Conservation (phyloP, 257 asterid species). For the Coffea eugenioides region DNA sequence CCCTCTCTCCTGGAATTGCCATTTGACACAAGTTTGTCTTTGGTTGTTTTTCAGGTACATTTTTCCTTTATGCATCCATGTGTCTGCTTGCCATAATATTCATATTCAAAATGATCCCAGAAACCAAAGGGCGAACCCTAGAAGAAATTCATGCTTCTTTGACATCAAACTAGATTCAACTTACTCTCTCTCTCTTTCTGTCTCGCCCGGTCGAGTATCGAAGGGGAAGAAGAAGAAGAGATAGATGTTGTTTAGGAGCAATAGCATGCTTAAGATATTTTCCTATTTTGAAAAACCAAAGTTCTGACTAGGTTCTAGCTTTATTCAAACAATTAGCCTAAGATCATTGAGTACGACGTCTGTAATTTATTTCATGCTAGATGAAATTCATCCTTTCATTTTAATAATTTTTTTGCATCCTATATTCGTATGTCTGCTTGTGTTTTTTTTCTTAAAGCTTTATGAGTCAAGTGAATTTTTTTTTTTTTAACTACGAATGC, state of each 20-base stretch:
- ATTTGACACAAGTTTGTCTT: not conserved
- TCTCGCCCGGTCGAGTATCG: not conserved
- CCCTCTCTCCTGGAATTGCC: not conserved
- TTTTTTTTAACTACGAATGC: too few species aligned
- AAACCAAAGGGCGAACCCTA: constrained; percentile 37
- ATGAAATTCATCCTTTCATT: too few species aligned
- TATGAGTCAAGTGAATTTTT: too few species aligned
- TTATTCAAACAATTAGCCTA: not conserved
- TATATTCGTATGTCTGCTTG: too few species aligned
- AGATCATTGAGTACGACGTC: too few species aligned
- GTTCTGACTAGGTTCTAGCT: not conserved
- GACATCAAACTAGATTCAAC: not conserved
- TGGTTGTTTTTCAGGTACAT: constrained; percentile 28
- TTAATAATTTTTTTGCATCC: too few species aligned
- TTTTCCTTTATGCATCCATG: constrained; percentile 21
- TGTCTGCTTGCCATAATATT: constrained; percentile 24
- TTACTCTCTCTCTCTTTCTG: not conserved
- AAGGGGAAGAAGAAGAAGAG: constrained; percentile 1
- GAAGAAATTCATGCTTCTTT: constrained; percentile 35
- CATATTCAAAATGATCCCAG: constrained; percentile 26
- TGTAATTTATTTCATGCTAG: too few species aligned
- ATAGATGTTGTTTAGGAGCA: not conserved
- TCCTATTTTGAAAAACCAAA: too few species aligned
- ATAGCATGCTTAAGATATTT: not conserved
- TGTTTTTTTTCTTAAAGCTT: too few species aligned